Conservation (phyloP, 2,329 filamentous ascomycete genomes). For the Trichoderma atrobrunneum region DNA sequence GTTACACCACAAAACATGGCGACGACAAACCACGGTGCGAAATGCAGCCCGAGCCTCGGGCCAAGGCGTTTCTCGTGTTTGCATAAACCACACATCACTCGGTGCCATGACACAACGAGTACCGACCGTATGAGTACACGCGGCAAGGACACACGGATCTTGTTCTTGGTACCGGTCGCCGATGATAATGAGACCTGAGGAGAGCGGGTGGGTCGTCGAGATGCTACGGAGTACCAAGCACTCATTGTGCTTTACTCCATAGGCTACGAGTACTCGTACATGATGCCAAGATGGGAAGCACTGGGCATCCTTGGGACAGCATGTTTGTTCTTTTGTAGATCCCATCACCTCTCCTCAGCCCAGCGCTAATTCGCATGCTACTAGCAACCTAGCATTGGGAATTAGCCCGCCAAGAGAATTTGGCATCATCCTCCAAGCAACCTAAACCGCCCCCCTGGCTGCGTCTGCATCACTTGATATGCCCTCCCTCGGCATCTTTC, state of each 20-base stretch:
- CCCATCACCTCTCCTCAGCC: background rate
- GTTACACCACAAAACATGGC: too few relatives aligned
- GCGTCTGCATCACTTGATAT: background rate
- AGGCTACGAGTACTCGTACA: too few relatives aligned
- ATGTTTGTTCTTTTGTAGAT: background rate
- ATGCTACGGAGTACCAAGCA: background rate
- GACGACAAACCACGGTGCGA: background rate
- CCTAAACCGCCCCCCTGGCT: background rate
- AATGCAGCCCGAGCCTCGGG: background rate
- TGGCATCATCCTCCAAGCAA: background rate
- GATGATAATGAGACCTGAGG: background rate
- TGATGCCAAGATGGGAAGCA: background rate
- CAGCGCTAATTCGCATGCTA: constrained; percentile 8
- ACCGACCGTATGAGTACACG: background rate
- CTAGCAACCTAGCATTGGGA: background rate
- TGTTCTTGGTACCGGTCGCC: background rate
- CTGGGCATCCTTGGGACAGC: background rate
- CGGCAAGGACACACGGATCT: background rate
- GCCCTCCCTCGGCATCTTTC: constrained; percentile 8
- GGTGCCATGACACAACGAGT: background rate
- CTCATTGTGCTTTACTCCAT: background rate
- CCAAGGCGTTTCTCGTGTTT: constrained; percentile 1
- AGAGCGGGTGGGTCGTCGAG: background rate
- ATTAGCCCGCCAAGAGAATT: constrained; percentile 7
- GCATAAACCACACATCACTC: background rate